Base-by-base conservation (phyloP, 768 basidiomycete species). In the Fistulinella prunicolor region DNA sequence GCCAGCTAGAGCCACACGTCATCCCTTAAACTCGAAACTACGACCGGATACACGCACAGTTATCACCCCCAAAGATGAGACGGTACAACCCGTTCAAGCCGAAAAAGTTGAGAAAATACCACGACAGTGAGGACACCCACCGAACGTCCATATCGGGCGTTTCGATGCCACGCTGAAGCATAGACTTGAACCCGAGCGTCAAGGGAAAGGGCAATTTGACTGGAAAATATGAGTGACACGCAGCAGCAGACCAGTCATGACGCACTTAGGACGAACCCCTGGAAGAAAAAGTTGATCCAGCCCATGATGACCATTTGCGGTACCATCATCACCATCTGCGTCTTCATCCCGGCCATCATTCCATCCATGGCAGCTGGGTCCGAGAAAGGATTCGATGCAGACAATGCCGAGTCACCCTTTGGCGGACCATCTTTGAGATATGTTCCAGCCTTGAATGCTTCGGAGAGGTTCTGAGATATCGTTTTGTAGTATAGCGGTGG, bases 31-130 rank as follows among this genome's bases (percentile, higher is more conserved):
- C 34, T 47, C 26, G 36, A 46, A 50, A 39, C 45, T 38, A 46
- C n/a, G 23, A 36, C 37, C 3, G 39, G 47, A 51, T 30, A 41
- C 35, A 71, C 85, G 60, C 55, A 94, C 95, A 79, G 60, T 94
- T 93, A 46, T 94, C 92, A 34, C 79, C 79, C 9, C 94, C 94
- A 50, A 99, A 83, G 50, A 98, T 81, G 51, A 98, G 83, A 41
- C 87, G 89, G 73, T 98, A 99, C 16, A 99, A 69, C 16, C 94
- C 94, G 62, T 97, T 97, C 53, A 99, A 71, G 45, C 95, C 95
- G 68, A 99, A 98, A 71, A 97, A 90, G 74, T 97, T 98, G 60
- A 98, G 82, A 71, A 99, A 98, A 71, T 98, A 99, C 96, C 96
- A 98, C 16, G 92, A 94, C 46, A 98, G 75, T 10, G 96, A 96